Percentiles rank a stretch among this genome's conserved stretches.
Evolutionary conservation across 2,329 filamentous ascomycete species (phyloP).

Genomic region (Huntiella bhutanensis): DNA sequence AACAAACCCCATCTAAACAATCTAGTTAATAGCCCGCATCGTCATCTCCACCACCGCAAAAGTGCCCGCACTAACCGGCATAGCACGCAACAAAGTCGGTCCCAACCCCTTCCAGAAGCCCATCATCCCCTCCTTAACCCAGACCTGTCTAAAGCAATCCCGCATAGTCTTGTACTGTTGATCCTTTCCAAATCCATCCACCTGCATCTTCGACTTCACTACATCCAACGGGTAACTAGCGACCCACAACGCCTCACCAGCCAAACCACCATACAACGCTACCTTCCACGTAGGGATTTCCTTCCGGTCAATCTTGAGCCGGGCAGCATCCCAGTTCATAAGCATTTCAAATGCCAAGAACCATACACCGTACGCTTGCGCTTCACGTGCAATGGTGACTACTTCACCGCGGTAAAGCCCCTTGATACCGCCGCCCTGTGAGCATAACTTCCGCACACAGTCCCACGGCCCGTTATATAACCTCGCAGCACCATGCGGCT

Average conservation of each 20-base stretch:
- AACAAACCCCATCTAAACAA: neutral
- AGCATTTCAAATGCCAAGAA: slow-evolving; percentile 90
- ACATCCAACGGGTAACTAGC: slow-evolving; percentile 91
- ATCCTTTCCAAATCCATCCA: slow-evolving; percentile 61
- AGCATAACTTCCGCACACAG: slow-evolving; percentile 69
- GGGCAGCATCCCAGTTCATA: slow-evolving; percentile 73
- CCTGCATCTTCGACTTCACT: slow-evolving; percentile 99
- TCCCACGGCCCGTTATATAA: slow-evolving; percentile 75
- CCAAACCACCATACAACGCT: slow-evolving; percentile 78
- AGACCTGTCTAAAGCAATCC: slow-evolving; percentile 76
- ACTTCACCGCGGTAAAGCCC: slow-evolving; percentile 76
- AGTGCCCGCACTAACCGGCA: slow-evolving; percentile 95
- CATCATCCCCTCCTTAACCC: slow-evolving; percentile 50
- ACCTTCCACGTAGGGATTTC: slow-evolving; percentile 72
- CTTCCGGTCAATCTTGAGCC: slow-evolving; percentile 56
- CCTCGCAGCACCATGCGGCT: slow-evolving; percentile 64
- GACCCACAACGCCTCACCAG: slow-evolving; percentile 87
- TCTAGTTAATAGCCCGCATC: slow-evolving; percentile 38
- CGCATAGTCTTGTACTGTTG: slow-evolving; percentile 66
- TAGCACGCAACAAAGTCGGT: slow-evolving; percentile 78
- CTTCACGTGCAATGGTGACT: slow-evolving; percentile 76
- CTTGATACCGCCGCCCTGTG: slow-evolving; percentile 43
- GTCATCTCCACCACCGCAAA: slow-evolving; percentile 67
- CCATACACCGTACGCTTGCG: slow-evolving; percentile 89
- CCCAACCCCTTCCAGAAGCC: slow-evolving; percentile 94